Conservation (phyloP, 352 stramenopile species). For the Paralagenidium karlingii region DNA sequence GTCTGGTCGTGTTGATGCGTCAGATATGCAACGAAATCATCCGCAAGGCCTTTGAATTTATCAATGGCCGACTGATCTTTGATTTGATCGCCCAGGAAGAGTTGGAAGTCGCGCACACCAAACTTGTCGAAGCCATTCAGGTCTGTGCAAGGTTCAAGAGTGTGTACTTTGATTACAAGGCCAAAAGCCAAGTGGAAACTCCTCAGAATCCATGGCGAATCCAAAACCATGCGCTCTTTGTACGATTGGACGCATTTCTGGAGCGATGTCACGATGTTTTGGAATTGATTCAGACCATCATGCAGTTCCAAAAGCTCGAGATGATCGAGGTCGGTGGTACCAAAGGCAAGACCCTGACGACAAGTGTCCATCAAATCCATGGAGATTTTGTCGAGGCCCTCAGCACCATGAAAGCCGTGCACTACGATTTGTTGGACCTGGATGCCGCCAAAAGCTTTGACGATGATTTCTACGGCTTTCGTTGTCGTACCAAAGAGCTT, state of each 20-base stretch:
- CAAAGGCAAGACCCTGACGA: conserved; percentile 88
- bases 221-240: conserved; percentile 87
- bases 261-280: conserved; percentile 87
- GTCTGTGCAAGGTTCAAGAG: conserved; percentile 85
- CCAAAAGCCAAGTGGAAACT: conserved; percentile 61
- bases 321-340: conserved; percentile 86
- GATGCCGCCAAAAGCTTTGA: conserved; percentile 84
- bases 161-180: conserved; percentile 90
- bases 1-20: conserved; percentile 79
- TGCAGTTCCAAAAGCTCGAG: conserved; percentile 80
- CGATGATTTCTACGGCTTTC: conserved; percentile 86
- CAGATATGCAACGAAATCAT: conserved; percentile 87
- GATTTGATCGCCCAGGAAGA: conserved; percentile 70
- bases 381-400: conserved; percentile 78
- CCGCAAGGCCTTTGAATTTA: conserved; percentile 42
- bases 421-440: conserved; percentile 84
- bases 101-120: conserved; percentile 51
- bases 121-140: conserved; percentile 55
- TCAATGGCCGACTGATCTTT: conserved; percentile 72
- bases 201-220: conserved; percentile 83
- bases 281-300: conserved; percentile 83
- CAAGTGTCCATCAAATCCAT: conserved; percentile 82
- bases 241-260: conserved; percentile 83
- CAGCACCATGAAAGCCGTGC: conserved; percentile 55
- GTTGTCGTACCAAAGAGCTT: conserved; percentile 80